Evolutionary conservation across 2,329 filamentous ascomycete species (phyloP).

Genomic region (Aspergillus neoniger): DNA sequence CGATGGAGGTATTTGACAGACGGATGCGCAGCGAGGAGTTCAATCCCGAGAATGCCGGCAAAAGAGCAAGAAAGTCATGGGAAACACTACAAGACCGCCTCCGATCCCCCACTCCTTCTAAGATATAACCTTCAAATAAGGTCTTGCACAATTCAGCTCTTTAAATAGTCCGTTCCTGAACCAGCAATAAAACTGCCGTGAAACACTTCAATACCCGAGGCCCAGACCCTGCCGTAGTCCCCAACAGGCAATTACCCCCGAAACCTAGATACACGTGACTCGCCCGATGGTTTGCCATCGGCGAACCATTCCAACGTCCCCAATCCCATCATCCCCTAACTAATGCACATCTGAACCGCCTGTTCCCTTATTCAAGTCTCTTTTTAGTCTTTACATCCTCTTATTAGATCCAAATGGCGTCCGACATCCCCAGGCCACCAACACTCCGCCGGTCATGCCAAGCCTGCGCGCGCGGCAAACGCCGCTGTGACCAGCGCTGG

Average conservation of each 20-base stretch:
- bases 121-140: neutral
- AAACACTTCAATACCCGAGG: neutral
- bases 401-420: neutral
- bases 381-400: neutral
- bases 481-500: slow-evolving; percentile 30
- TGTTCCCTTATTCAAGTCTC: neutral
- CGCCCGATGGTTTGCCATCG: neutral
- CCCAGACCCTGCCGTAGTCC: neutral
- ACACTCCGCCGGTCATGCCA: slow-evolving; percentile 33
- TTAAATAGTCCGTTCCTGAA: neutral
- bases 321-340: neutral
- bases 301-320: neutral
- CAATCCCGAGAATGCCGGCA: slow-evolving; percentile 20
- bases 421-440: neutral
- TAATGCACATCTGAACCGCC: neutral
- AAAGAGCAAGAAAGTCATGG: slow-evolving; percentile 24
- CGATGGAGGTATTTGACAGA: slow-evolving; percentile 36
- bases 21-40: slow-evolving; percentile 26
- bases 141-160: too few species aligned
- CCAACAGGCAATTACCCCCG: neutral
- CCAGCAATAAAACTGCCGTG: neutral
- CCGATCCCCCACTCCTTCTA: neutral
- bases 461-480: slow-evolving; percentile 30
- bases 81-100: slow-evolving; percentile 18
- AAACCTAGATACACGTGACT: neutral